Evolutionary conservation across 768 basidiomycete genomes (phyloP).

Genomic region (Mycena venus): DNA sequence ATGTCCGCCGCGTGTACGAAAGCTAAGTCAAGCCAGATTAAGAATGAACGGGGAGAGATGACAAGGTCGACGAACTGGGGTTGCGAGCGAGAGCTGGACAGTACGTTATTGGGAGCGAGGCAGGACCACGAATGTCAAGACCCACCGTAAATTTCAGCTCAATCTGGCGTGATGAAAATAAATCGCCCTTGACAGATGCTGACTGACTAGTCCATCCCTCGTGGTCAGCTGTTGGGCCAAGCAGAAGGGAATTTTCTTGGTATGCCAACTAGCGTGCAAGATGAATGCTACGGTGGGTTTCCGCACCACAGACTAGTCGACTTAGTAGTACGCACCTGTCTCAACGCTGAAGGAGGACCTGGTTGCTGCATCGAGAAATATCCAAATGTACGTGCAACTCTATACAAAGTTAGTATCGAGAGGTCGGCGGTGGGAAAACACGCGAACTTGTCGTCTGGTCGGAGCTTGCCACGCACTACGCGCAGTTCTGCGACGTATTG

Average conservation of each 20-base stretch:
- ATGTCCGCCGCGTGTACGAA: slow-evolving; percentile 12
- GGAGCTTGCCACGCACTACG: slow-evolving; percentile 26
- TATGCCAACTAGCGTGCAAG: slow-evolving; percentile 15
- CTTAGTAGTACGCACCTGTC: slow-evolving; percentile 1
- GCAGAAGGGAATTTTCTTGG: slow-evolving; percentile 26
- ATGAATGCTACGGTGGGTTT: no score
- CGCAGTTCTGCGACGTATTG: slow-evolving; percentile 22
- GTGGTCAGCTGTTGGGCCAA: slow-evolving; percentile 24
- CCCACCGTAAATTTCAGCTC: slow-evolving; percentile 18
- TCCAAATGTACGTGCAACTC: slow-evolving; percentile 4
- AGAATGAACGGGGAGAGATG: no score
- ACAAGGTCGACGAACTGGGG: no score
- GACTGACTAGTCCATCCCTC: slow-evolving; percentile 24
- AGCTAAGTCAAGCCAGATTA: not conserved
- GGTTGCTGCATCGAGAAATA: slow-evolving; percentile 32
- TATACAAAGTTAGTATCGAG: not conserved
- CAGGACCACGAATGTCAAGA: not conserved
- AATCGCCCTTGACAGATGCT: slow-evolving; percentile 4
- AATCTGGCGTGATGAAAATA: slow-evolving; percentile 26
- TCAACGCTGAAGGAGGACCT: no score
- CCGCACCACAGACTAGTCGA: slow-evolving; percentile 9
- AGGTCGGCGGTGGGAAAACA: not conserved
- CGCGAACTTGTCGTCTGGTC: slow-evolving; percentile 28
- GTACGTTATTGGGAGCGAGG: no score
- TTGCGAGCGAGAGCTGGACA: no score